These are phyloP conservation scores for Diutina rugosa DNA, from an alignment of 1,139 yeast species.

Conservation along the genomic window DNA sequence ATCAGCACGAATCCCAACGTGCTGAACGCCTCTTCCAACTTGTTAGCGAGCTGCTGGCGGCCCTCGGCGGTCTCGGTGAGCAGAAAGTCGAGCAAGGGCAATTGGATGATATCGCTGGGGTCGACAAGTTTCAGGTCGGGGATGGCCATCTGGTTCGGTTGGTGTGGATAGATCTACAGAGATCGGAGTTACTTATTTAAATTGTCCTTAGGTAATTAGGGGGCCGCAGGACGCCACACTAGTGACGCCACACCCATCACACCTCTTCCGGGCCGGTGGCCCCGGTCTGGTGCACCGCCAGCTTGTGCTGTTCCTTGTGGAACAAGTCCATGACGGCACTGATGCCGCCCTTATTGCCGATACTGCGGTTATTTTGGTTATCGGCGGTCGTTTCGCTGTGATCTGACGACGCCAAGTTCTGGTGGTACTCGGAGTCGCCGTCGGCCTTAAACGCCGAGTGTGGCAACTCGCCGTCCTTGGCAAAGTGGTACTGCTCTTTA, in stretches of 20 bases:
- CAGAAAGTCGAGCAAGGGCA: neutral
- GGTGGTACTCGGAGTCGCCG: neutral
- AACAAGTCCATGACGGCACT: neutral
- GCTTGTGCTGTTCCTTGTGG: neutral
- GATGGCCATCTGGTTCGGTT: neutral
- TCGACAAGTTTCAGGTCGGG: neutral
- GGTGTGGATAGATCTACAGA: neutral
- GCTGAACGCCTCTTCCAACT: constrained; percentile 22
- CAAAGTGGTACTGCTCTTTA: neutral
- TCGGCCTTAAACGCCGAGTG: neutral
- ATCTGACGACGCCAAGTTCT: neutral
- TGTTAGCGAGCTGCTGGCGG: constrained; percentile 17
- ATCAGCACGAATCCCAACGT: constrained; percentile 34
- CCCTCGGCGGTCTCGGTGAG: constrained; percentile 11
- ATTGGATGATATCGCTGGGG: neutral
- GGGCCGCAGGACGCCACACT: neutral
- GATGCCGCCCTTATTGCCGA: neutral
- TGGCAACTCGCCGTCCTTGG: neutral
- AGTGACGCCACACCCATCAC: neutral
- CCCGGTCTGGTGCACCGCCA: neutral
- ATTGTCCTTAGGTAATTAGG: neutral
- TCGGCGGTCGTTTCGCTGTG: neutral
- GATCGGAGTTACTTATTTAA: neutral
- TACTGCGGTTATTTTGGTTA: neutral
- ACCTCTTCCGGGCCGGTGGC: neutral